Evolutionary conservation across 2,329 filamentous ascomycete genomes (phyloP), one percentile per base, ranked within the genome.

Genomic region (Coniochaeta hoffmannii): DNA sequence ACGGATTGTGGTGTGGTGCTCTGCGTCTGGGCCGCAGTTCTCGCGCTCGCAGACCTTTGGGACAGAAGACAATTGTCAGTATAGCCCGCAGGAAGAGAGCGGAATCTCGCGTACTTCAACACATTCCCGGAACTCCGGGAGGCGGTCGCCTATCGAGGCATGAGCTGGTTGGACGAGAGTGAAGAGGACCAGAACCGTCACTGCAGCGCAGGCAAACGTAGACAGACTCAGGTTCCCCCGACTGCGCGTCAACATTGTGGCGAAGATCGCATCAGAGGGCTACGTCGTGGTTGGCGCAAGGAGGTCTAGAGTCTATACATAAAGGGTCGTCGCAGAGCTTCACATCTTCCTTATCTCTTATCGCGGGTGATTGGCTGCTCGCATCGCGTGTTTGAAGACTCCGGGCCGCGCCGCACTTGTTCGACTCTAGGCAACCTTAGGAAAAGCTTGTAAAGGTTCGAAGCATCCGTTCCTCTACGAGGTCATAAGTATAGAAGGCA

Each of bases 51-150:
- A 97, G 63, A 93, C 78, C 90, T 96, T 58, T 56, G 8, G 15
- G 32, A n/a, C 14, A 41, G 32, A 32, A 53, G 15, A 30, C 24
- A 49, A 24, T 51, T 38, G 26, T 56, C 24, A 59, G 57, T 55
- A 53, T 31, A 17, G 10, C 4, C 36, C 26, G 32, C 22, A 32
- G 44, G 31, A 44, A 15, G 11, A 53, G 26, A 26, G 9, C n/a
- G 52, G 15, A 31, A 66, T 71, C 35, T 17, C 8, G 71, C 75
- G 60, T 76, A 96, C 93, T 77, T 90, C 74, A 54, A 97, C 83
- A 69, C 94, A 99, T 70, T 91, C 79, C 67, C 79, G 81, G 69
- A 99, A 99, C 65, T 96, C 91, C 17, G 90, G 90, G 57, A 96
- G 76, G 55, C 84, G 81, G 71, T 99, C 94, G 61, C 94, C 94